phyloP scores from a whole-genome alignment of 768 basidiomycete species.

The Cantharellus anzutake region DNA sequence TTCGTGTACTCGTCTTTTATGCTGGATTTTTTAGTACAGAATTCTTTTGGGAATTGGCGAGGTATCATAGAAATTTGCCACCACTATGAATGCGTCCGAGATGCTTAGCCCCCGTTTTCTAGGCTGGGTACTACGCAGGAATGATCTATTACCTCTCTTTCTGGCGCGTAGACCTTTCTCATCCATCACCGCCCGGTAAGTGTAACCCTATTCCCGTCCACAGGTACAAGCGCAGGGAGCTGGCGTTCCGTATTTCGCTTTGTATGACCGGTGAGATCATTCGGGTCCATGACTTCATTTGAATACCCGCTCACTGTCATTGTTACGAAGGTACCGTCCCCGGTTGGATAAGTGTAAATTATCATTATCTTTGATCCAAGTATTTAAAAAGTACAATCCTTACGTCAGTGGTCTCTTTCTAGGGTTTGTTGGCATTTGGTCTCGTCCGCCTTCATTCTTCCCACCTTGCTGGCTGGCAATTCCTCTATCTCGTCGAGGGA shows the following conservation, averaged over 20 bases:
- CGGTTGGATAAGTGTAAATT: background rate
- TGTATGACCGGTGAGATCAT: constrained; percentile 36
- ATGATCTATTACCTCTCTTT: constrained; percentile 45
- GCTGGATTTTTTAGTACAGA: constrained; percentile 14
- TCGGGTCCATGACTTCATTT: background rate
- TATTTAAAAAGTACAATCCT: background rate
- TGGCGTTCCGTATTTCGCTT: constrained; percentile 18
- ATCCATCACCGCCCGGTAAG: too few species aligned
- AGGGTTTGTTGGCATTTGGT: constrained; percentile 39
- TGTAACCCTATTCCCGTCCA: constrained; percentile 4
- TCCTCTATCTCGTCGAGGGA: constrained; percentile 30
- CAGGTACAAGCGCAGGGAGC: constrained; percentile 9
- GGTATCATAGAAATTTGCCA: constrained; percentile 13
- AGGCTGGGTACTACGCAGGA: constrained; percentile 30
- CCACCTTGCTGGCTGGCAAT: constrained; percentile 33
- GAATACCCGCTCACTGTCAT: background rate
- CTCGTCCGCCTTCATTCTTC: constrained; percentile 33
- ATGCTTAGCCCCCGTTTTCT: background rate
- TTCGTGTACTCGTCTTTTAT: background rate
- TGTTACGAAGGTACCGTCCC: background rate
- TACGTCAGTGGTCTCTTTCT: background rate
- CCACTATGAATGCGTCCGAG: background rate
- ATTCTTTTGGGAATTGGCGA: constrained; percentile 41
- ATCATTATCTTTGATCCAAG: background rate
- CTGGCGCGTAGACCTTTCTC: constrained; percentile 27